phyloP scores from a whole-genome alignment of 2,329 filamentous ascomycete species.

The Cryphonectria radicalis region DNA sequence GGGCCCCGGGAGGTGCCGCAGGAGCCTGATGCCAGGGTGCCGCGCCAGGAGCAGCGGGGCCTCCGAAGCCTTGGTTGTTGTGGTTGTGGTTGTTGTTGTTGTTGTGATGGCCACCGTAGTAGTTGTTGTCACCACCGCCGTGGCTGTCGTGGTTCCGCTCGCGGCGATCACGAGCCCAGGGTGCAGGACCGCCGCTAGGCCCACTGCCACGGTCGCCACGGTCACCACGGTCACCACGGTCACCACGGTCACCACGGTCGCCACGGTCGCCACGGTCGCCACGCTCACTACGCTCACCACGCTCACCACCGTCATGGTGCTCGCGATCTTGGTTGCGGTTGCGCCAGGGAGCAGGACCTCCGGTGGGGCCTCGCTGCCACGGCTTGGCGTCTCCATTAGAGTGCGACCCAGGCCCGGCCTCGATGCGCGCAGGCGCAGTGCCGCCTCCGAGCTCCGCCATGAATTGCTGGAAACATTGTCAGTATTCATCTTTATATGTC shows the following conservation, averaged over 20 bases:
- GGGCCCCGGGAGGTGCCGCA: conserved; percentile 32
- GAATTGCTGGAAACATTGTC: conserved; percentile 69
- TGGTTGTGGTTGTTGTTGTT: conserved; percentile 38
- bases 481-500: conserved; percentile 39
- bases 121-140: conserved; percentile 46
- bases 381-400: conserved; percentile 69
- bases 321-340: conserved; percentile 58
- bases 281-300: conserved; percentile 34
- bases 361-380: conserved; percentile 86
- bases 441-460: conserved; percentile 91
- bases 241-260: conserved; percentile 38
- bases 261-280: conserved; percentile 34
- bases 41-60: conserved; percentile 40
- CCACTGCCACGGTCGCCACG: conserved; percentile 41
- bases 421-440: conserved; percentile 77
- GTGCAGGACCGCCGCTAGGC: conserved; percentile 54
- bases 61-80: conserved; percentile 39
- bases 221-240: conserved; percentile 38
- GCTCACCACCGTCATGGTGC: conserved; percentile 41
- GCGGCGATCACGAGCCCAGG: conserved; percentile 65
- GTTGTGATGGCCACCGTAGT: conserved; percentile 51
- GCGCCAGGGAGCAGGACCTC: conserved; percentile 82
- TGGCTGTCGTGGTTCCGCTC: conserved; percentile 54
- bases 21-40: conserved; percentile 61
- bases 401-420: conserved; percentile 74